Conservation (phyloP, 768 basidiomycete species). For the Trametes cinnabarina region DNA sequence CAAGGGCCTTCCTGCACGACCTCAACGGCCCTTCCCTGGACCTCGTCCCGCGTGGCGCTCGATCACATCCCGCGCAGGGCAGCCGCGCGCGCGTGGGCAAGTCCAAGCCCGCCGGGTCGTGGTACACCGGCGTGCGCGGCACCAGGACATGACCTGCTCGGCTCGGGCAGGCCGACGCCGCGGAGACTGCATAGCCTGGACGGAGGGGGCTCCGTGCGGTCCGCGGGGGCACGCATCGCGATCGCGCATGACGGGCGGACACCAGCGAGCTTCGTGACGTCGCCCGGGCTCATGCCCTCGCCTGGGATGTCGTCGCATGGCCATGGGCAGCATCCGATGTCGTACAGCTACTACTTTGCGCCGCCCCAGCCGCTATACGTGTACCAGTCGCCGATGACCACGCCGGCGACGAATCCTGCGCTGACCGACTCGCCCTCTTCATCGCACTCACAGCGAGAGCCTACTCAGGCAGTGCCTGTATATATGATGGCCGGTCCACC, state of each 20-base stretch:
- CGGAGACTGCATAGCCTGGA: slow-evolving; percentile 1
- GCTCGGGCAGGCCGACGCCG: slow-evolving; percentile 8
- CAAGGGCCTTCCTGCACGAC: slow-evolving; percentile 32
- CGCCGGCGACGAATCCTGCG: neutral
- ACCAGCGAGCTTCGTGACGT: slow-evolving; percentile 16
- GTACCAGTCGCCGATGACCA: slow-evolving; percentile 17
- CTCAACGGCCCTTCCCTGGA: slow-evolving; percentile 39
- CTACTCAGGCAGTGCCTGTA: slow-evolving; percentile 21
- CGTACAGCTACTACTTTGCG: slow-evolving; percentile 25
- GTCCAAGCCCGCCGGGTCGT: slow-evolving; percentile 22
- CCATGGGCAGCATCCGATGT: slow-evolving; percentile 21
- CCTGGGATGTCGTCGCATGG: slow-evolving; percentile 24
- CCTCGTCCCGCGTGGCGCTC: slow-evolving; percentile 33
- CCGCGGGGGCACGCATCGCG: neutral
- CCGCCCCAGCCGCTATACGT: slow-evolving; percentile 23
- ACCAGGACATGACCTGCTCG: slow-evolving; percentile 28
- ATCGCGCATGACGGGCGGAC: slow-evolving; percentile 9
- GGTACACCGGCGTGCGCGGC: slow-evolving; percentile 24
- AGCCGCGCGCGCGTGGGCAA: slow-evolving; percentile 21
- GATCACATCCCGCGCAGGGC: slow-evolving; percentile 32
- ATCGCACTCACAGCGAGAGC: neutral
- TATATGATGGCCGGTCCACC: slow-evolving; percentile 24
- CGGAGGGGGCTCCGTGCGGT: slow-evolving; percentile 4
- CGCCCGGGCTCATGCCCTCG: slow-evolving; percentile 17
- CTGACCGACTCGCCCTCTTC: neutral